Base-by-base conservation (phyloP, 1,284 basidiomycete genomes). In the Ganoderma lingzhi region DNA sequence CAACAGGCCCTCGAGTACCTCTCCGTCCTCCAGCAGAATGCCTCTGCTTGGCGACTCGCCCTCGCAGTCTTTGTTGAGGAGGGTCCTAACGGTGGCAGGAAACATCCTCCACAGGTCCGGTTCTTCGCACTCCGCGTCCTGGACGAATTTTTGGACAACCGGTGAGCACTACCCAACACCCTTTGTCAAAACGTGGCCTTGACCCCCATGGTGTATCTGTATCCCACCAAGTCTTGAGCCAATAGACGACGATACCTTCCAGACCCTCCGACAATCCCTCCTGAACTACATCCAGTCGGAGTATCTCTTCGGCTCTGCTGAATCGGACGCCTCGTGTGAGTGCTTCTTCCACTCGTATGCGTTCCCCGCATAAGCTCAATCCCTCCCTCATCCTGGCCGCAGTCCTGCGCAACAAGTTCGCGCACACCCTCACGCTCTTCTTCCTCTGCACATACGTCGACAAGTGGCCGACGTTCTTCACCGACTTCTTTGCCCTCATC, bases 401-500 rank as follows among this genome's bases (percentile, higher is more conserved):
- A 96, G 95, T 93, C 82, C 82, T 98, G 69, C 91, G 96, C 78
- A 99, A 99, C 87, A 99, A 99, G 82, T 95, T 99, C 80, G 96
- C 96, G 19, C 97, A 98, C 84, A 97, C 96, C n/a, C 86, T 99
- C 61, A 94, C 97, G 0, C 88, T 98, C 68, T 91, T 99, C 80
- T 97, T 99, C 83, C 88, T 99, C 63, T 93, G 93, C 83, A 92
- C 94, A 17, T 98, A 98, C 82, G 88, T 90, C 71, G 87, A 90
- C 60, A 91, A 92, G 80, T 95, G 94, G 91, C 91, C 94, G 53
- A 84, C 88, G 56, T 95, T 96, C 85, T 93, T 96, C 84, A 81
- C 86, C 73, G 89, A 95, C 80, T 82, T 96, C 69, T 93, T 96
- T 80, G 82, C 88, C 67, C 86, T 95, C 79, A 89, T 96, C 75